Evolutionary conservation across 306 rosid genomes (phyloP), one percentile per base, ranked within the genome.

Genomic region (Quercus mongolica): DNA sequence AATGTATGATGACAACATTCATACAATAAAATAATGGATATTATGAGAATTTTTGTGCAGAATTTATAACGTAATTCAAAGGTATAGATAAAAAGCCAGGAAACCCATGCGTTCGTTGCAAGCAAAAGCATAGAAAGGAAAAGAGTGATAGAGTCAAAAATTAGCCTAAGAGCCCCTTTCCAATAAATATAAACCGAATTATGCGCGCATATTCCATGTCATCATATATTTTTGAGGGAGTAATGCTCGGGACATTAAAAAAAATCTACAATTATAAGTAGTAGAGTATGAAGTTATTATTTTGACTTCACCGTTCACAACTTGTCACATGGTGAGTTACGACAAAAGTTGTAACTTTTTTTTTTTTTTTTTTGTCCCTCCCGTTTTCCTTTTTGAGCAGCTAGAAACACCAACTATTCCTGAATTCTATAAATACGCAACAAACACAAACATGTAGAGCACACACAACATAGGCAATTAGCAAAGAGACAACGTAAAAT

Each of bases 251-350:
- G 11, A 38, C 11, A 38, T 0, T 0, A 41, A 41, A 41, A 41
- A 41, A 38, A 0, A 0, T 5, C 41, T 5, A 35, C 38, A 33
- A 33, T 38, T 6, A 38, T 38, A 38, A 38, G 10, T 6, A 0
- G 2, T 38, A 38, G 0, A 38, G 0, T 38, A 38, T 6, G 2
- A 6, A 38, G 2, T 38, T 0, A 38, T 41, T 41, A 41, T 41
- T 41, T 41, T 41, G 0, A 7, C 3, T 3, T 41, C 0, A 41
- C 0, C 1, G 0, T 8, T 0, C 3, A 2, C 3, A 8, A 8
- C 3, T 8, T 41, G 0, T 38, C 11, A 38, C 11, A 0, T 2
- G 0, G 0, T 2, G 3, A 41, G 1, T 41, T 41, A 8, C 0
- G 1, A 11, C 0, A 41, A 41, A 41, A 41, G 0, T 12, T 49